Conservation (phyloP, 192 early-diverging fungal species). For the Coemansia asiatica region DNA sequence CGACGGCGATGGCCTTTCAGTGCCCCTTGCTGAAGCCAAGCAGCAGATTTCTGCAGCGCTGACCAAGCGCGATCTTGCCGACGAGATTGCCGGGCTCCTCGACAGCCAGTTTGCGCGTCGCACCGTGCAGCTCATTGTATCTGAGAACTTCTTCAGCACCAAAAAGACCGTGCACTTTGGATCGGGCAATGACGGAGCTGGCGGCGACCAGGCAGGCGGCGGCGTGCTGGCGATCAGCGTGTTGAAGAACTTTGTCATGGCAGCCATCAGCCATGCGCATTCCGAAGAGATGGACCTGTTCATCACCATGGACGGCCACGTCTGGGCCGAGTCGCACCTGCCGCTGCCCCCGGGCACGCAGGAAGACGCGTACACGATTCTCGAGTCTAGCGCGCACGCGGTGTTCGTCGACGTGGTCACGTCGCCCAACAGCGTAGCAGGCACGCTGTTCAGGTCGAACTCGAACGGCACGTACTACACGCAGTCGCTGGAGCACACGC, state of each 20-base stretch:
- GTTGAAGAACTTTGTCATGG: constrained; percentile 69
- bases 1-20: constrained; percentile 9
- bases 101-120: constrained; percentile 20
- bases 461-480: constrained; percentile 88
- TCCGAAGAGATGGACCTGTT: constrained; percentile 65
- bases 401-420: constrained; percentile 75
- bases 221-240: constrained; percentile 76
- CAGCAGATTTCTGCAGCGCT: neutral
- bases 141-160: constrained; percentile 73
- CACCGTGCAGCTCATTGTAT: constrained; percentile 61
- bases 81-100: constrained; percentile 23
- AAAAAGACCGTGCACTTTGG: constrained; percentile 61
- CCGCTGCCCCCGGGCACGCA: constrained; percentile 54
- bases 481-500: constrained; percentile 74
- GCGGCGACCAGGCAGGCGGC: constrained; percentile 56
- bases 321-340: constrained; percentile 65
- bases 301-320: constrained; percentile 64
- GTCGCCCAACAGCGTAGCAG: constrained; percentile 50
- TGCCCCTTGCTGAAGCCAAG: neutral
- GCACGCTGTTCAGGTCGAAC: constrained; percentile 80
- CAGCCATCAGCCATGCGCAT: constrained; percentile 60
- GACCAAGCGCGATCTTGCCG: constrained; percentile 3
- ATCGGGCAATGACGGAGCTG: constrained; percentile 47
- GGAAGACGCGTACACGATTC: constrained; percentile 78
- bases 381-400: constrained; percentile 75